These are phyloP conservation scores for Aspergillaceae sp. DNA, from an alignment of 2,329 filamentous ascomycete species.

Conservation along the genomic window DNA sequence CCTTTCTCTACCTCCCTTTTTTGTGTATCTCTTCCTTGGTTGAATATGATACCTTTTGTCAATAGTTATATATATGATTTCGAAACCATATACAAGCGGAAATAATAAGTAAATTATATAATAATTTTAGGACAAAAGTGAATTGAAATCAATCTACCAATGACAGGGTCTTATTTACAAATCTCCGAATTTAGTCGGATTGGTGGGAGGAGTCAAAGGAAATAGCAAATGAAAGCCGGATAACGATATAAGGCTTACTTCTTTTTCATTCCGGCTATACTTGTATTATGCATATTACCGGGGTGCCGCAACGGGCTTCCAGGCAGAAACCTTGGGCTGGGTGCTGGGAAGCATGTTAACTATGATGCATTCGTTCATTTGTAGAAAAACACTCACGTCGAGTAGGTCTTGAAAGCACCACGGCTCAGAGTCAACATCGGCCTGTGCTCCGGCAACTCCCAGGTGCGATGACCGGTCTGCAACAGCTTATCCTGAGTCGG, in stretches of 20 bases:
- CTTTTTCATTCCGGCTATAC: conserved; percentile 2
- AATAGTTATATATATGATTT: neutral
- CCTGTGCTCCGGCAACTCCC: conserved; percentile 66
- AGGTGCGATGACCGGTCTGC: conserved; percentile 57
- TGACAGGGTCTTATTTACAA: conserved; percentile 31
- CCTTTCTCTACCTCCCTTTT: neutral
- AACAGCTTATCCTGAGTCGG: conserved; percentile 68
- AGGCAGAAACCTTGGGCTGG: conserved; percentile 27
- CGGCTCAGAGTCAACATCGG: conserved; percentile 68
- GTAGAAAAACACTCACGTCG: conserved; percentile 59
- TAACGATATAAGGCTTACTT: conserved; percentile 10
- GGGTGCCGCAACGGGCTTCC: conserved; percentile 28
- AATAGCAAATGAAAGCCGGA: conserved; percentile 4
- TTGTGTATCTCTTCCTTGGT: conserved; percentile 6
- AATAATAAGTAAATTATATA: conserved; percentile 2
- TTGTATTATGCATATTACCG: conserved; percentile 19
- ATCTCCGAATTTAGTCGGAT: conserved; percentile 9
- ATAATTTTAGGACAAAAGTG: conserved; percentile 7
- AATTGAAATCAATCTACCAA: conserved; percentile 16
- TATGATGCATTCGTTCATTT: neutral
- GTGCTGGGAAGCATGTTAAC: conserved; percentile 14
- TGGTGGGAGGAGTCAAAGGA: conserved; percentile 4
- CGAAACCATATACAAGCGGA: too few species aligned
- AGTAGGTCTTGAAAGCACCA: conserved; percentile 86
- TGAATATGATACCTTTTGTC: conserved; percentile 20